These are phyloP conservation scores for Naumovozyma castellii DNA, from an alignment of 805 yeast species.

Conservation along the genomic window DNA sequence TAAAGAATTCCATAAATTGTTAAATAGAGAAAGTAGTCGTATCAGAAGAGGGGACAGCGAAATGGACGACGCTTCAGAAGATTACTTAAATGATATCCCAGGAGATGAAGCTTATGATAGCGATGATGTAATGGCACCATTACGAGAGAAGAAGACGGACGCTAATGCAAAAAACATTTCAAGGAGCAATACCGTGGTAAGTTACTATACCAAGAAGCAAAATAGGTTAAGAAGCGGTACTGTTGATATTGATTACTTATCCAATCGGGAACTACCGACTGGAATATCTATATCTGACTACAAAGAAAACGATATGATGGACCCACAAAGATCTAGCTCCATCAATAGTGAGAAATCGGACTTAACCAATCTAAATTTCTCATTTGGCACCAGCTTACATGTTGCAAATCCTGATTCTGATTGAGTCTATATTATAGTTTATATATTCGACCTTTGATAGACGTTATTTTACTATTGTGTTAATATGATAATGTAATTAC, in stretches of 20 bases:
- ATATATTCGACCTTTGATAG: too few species aligned
- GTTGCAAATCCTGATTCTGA: conserved; percentile 27
- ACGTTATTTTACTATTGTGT: too few species aligned
- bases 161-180: conserved; percentile 5
- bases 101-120: conserved; percentile 32
- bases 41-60: too few species aligned
- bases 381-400: conserved; percentile 16
- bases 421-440: neutral
- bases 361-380: conserved; percentile 4
- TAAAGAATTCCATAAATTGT: conserved; percentile 25
- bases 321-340: conserved; percentile 4
- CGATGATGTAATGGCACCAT: conserved; percentile 28
- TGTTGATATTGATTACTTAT: conserved; percentile 14
- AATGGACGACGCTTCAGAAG: conserved; percentile 12
- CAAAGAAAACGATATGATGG: conserved; percentile 1
- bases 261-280: conserved; percentile 15
- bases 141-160: conserved; percentile 15
- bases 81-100: conserved; percentile 25
- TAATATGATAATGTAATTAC: too few species aligned
- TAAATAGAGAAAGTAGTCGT: conserved; percentile 16
- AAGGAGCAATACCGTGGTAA: conserved; percentile 25
- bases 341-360: conserved; percentile 5
- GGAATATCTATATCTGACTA: conserved; percentile 15
- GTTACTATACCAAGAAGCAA: conserved; percentile 27
- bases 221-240: conserved; percentile 23